Conservation (phyloP, 1,284 basidiomycete genomes). For the Meira miltonrushii region DNA sequence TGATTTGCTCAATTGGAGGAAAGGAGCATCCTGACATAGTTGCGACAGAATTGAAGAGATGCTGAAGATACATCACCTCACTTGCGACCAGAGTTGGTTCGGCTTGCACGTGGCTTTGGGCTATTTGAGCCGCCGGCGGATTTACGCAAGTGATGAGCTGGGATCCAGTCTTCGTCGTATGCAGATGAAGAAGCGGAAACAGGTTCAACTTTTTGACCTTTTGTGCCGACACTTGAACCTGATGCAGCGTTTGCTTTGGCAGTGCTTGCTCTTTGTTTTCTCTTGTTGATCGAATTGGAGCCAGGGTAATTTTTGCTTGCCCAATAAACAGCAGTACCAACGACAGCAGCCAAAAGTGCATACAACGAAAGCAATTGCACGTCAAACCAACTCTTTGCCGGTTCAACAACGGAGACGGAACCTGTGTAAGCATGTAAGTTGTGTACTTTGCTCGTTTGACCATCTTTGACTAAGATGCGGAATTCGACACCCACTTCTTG, state of each 20-base stretch:
- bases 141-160: conserved; percentile 14
- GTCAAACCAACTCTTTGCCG: conserved; percentile 46
- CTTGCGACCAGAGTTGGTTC: conserved; percentile 1
- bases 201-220: neutral
- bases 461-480: conserved; percentile 37
- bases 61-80: neutral
- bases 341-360: conserved; percentile 21
- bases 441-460: conserved; percentile 43
- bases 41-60: too few relatives aligned
- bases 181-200: conserved; percentile 3
- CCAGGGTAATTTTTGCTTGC: conserved; percentile 27
- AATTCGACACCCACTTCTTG: conserved; percentile 45
- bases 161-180: conserved; percentile 31
- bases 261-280: conserved; percentile 10
- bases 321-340: conserved; percentile 26
- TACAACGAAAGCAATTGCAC: conserved; percentile 45
- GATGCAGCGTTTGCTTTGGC: neutral
- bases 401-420: conserved; percentile 45
- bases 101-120: conserved; percentile 4
- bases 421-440: conserved; percentile 42
- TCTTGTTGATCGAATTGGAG: conserved; percentile 9
- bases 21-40: too few relatives aligned
- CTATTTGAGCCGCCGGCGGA: neutral
- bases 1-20: too few relatives aligned
- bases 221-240: neutral